phyloP scores from a whole-genome alignment of 2,329 filamentous ascomycete genomes.

The Pyrenophora seminiperda region DNA sequence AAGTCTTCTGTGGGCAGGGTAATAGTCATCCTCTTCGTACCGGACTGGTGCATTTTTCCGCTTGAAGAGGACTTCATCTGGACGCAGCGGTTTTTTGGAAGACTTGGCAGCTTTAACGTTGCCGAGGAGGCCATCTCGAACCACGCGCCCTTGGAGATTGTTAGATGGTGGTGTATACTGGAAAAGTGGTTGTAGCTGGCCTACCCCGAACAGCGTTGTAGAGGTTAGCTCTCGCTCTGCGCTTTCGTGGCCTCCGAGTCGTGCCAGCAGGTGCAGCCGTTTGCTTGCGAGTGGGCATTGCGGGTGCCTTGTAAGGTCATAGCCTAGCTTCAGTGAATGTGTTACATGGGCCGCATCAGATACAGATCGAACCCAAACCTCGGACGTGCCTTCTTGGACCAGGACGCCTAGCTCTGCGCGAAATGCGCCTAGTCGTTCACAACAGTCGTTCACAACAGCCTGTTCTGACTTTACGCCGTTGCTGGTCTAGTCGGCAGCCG shows the following conservation, averaged over 20 bases:
- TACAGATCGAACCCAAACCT: conserved; percentile 1
- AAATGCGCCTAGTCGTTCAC: no score
- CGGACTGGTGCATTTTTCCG: conserved; percentile 67
- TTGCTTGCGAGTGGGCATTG: background rate
- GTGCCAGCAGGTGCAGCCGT: background rate
- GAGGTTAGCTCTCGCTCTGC: conserved; percentile 62
- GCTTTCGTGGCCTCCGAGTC: conserved; percentile 25
- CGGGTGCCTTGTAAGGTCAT: conserved; percentile 2
- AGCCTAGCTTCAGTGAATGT: conserved; percentile 6
- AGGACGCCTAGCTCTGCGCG: no score
- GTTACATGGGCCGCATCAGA: conserved; percentile 4
- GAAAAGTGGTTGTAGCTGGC: background rate
- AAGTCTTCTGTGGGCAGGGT: conserved; percentile 67
- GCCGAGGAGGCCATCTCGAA: conserved; percentile 44
- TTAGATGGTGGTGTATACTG: background rate
- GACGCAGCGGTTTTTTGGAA: conserved; percentile 56
- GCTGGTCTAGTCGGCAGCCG: background rate
- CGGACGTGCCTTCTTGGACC: no score
- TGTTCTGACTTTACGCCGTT: conserved; percentile 9
- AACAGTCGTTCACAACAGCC: no score
- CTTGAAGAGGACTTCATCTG: conserved; percentile 74
- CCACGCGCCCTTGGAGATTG: conserved; percentile 16
- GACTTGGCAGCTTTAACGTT: conserved; percentile 51
- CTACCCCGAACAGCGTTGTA: conserved; percentile 76
- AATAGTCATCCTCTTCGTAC: conserved; percentile 73